These are phyloP conservation scores for Candida glaebosa DNA, from an alignment of 805 yeast genomes.

Conservation along the genomic window DNA sequence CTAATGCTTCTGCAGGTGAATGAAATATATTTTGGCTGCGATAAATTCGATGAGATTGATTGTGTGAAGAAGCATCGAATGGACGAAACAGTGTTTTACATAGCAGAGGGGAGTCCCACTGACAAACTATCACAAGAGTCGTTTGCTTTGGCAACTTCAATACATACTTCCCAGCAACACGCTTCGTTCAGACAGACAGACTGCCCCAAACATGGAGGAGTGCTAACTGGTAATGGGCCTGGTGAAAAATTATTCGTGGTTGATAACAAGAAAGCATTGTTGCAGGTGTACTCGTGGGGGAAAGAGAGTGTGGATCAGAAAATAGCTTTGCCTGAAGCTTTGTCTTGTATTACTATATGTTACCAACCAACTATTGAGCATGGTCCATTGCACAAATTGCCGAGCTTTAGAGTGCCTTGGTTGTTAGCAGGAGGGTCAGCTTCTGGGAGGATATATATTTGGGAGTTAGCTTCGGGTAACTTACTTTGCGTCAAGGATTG, in stretches of 20 bases:
- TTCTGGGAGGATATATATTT: slow-evolving; percentile 74
- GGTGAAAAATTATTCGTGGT: slow-evolving; percentile 61
- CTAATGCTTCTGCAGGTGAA: neutral
- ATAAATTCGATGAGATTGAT: too few relatives aligned
- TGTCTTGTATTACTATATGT: slow-evolving; percentile 53
- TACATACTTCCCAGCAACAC: slow-evolving; percentile 46
- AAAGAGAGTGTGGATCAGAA: slow-evolving; percentile 74
- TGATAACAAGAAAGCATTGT: slow-evolving; percentile 65
- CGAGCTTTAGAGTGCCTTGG: slow-evolving; percentile 54
- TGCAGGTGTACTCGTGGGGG: slow-evolving; percentile 70
- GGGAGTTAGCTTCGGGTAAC: slow-evolving; percentile 82
- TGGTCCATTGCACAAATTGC: slow-evolving; percentile 19
- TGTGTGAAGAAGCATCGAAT: too few relatives aligned
- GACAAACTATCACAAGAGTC: slow-evolving; percentile 45
- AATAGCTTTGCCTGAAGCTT: slow-evolving; percentile 79
- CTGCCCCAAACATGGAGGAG: slow-evolving; percentile 44
- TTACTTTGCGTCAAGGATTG: slow-evolving; percentile 70
- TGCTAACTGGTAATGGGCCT: slow-evolving; percentile 41
- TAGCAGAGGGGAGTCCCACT: slow-evolving; percentile 40
- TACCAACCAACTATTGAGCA: slow-evolving; percentile 24
- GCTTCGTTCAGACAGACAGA: slow-evolving; percentile 53
- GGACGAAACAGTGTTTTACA: slow-evolving; percentile 51
- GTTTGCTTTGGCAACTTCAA: slow-evolving; percentile 38
- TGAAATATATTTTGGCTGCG: neutral
- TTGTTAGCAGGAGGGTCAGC: slow-evolving; percentile 69